Evolutionary conservation across 2,329 filamentous ascomycete genomes (phyloP), one percentile per base, ranked within the genome.

Genomic region (Helotiales sp.): DNA sequence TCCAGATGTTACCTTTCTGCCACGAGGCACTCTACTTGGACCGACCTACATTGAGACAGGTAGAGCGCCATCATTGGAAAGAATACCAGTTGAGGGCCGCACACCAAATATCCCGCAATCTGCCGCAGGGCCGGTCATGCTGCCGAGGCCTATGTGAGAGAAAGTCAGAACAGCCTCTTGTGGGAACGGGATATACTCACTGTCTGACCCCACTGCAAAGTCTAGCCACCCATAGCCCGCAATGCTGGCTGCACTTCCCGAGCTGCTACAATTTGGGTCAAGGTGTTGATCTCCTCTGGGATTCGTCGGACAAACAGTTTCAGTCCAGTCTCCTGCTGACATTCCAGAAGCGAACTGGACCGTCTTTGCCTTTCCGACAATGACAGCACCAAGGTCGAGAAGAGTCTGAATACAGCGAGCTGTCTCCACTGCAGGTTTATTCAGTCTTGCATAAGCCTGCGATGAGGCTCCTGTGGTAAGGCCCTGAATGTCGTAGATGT

Each of bases 401-500:
- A 92, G 77, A 1, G 80, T 79, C 62, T 86, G 83, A 0, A 87
- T 81, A 1, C 84, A 79, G 0, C 82, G 73, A 0, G 85, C 84
- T 0, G 85, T 88, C 2, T 71, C 73, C 0, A 75, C 79, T 0
- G 81, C 79, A 8, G 80, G 73, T 0, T 79, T 77, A 59, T 86
- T 83, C 1, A 90, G 75, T 28, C 81, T 77, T 22, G 82, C 82
- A 81, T 85, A 90, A 0, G 86, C 83, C 40, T 84, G 79, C 61
- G 86, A 89, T 0, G 87, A 88, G 30, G 85, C 79, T 0, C 81
- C 82, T 0, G 86, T 89, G 13, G 80, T 80, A 0, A 89, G 76
- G 1, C 88, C 89, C 24, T 82, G 79, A 43, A 89, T 75, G 68
- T 87, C 80, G 72, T 83, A 88, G 54, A 89, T 86, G 66, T 90